Percentiles rank a stretch among this genome's conserved stretches.
These are phyloP conservation scores for Waltergamsia citrina DNA, from an alignment of 2,329 filamentous ascomycete species.

Conservation along the genomic window DNA sequence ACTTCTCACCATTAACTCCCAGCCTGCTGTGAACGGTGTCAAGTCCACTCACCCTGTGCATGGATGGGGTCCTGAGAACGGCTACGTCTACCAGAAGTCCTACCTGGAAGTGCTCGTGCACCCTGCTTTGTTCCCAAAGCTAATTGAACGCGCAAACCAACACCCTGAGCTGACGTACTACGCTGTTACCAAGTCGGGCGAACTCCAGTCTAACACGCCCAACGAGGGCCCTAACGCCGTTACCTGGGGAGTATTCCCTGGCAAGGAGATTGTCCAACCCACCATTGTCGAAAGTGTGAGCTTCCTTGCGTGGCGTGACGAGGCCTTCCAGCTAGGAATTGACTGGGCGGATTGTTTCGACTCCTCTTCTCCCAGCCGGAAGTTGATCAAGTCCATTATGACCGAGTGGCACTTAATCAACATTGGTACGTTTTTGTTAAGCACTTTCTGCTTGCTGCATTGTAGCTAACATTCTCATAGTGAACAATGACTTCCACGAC, in stretches of 20 bases:
- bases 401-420: constrained; percentile 91
- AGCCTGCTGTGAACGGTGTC: constrained; percentile 85
- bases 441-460: background rate
- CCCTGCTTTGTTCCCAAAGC: constrained; percentile 65
- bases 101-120: constrained; percentile 89
- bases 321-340: constrained; percentile 83
- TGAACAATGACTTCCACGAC: constrained; percentile 96
- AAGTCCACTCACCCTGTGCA: constrained; percentile 80
- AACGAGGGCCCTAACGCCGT: constrained; percentile 92
- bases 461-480: constrained; percentile 31
- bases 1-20: constrained; percentile 92
- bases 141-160: constrained; percentile 68
- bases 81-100: constrained; percentile 97
- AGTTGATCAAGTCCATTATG: constrained; percentile 75
- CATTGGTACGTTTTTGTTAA: constrained; percentile 57
- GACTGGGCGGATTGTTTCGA: constrained; percentile 94
- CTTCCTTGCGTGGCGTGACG: constrained; percentile 97
- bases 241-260: constrained; percentile 98
- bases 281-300: constrained; percentile 98
- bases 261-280: constrained; percentile 98
- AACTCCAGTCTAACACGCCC: constrained; percentile 75
- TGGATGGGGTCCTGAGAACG: constrained; percentile 91
- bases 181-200: constrained; percentile 75
- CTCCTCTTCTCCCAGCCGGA: constrained; percentile 63
- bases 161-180: constrained; percentile 88